These are phyloP conservation scores for Solanum chmielewskii DNA, from an alignment of 257 asterid genomes.

Conservation along the genomic window DNA sequence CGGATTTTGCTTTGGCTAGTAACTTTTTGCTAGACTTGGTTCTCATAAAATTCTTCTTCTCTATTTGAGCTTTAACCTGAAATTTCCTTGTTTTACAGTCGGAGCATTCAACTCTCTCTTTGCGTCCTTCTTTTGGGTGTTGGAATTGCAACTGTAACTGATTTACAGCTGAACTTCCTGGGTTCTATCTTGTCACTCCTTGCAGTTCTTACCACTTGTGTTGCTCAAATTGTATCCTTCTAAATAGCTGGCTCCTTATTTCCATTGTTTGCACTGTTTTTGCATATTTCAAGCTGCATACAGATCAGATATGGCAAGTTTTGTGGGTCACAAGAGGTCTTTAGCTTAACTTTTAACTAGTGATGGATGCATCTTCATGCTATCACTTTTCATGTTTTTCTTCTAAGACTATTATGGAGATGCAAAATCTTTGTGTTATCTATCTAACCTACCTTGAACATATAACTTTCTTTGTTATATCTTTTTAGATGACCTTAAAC, in stretches of 20 bases:
- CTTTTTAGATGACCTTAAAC: neutral
- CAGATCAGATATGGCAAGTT: neutral
- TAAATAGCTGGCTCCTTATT: neutral
- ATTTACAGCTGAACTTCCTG: constrained; percentile 76
- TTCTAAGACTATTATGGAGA: neutral
- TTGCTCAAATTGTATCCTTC: constrained; percentile 93
- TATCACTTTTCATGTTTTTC: neutral
- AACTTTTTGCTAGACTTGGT: neutral
- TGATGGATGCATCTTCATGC: neutral
- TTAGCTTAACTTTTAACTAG: neutral
- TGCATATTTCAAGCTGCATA: neutral
- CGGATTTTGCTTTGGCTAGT: neutral
- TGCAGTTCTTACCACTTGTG: constrained; percentile 78
- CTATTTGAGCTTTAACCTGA: neutral
- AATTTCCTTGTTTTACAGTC: constrained; percentile 36
- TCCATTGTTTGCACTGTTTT: neutral
- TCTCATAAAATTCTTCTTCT: neutral
- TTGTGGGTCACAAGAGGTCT: neutral
- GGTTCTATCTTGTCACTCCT: constrained; percentile 75
- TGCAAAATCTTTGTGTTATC: neutral
- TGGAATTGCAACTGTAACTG: constrained; percentile 86
- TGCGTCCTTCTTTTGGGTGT: constrained; percentile 70
- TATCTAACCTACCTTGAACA: neutral
- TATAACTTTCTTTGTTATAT: neutral
- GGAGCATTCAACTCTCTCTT: constrained; percentile 59